phyloP scores from a whole-genome alignment of 2,329 filamentous ascomycete genomes.

The Colletotrichum euphorbiae region DNA sequence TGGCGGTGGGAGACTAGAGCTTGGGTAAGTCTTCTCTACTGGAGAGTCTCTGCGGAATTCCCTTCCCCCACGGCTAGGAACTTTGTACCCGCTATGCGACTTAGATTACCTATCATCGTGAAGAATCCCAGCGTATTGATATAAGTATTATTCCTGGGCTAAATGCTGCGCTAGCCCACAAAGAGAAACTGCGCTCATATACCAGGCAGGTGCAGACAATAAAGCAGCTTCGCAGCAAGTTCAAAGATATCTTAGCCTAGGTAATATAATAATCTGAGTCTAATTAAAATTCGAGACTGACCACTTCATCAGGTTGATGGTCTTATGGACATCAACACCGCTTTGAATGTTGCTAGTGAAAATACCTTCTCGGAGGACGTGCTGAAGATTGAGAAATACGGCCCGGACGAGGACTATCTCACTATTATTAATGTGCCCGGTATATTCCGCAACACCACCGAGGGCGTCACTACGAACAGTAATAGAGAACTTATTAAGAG shows the following conservation, averaged over 20 bases:
- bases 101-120: constrained; percentile 39
- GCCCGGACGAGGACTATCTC: constrained; percentile 39
- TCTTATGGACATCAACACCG: constrained; percentile 7
- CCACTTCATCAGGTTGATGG: constrained; percentile 2
- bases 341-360: background rate
- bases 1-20: constrained; percentile 49
- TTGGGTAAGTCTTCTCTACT: constrained; percentile 50
- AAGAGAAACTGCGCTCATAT: background rate
- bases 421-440: constrained; percentile 40
- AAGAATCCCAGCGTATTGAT: constrained; percentile 6
- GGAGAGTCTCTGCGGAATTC: constrained; percentile 48
- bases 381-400: constrained; percentile 39
- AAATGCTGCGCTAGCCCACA: background rate
- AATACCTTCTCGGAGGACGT: constrained; percentile 37
- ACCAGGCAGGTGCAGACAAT: constrained; percentile 2
- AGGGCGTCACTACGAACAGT: constrained; percentile 31
- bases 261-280: background rate
- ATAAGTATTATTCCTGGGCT: constrained; percentile 26
- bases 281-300: background rate
- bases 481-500: constrained; percentile 30
- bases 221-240: background rate
- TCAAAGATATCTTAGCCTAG: constrained; percentile 1
- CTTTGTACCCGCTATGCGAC: constrained; percentile 49
- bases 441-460: constrained; percentile 32
- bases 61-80: constrained; percentile 46